These are phyloP conservation scores for Aeminium ludgeri DNA, from an alignment of 495 filamentous ascomycete species.

Conservation along the genomic window DNA sequence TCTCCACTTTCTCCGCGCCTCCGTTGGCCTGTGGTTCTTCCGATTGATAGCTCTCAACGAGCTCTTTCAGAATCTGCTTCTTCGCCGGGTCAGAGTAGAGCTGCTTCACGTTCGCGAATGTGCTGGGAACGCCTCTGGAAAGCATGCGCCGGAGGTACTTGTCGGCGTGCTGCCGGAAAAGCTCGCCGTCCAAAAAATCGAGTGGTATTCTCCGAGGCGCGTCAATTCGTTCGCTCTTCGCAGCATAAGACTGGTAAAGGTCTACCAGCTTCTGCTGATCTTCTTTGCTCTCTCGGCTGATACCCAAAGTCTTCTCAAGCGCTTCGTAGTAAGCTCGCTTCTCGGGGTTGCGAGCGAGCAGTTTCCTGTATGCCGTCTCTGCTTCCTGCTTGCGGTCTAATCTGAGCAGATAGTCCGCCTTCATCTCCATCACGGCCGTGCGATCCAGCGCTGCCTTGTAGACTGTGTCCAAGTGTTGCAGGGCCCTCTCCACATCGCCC, in stretches of 20 bases:
- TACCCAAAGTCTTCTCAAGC: constrained; percentile 48
- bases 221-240: constrained; percentile 66
- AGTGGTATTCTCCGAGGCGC: constrained; percentile 73
- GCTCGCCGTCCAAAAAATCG: constrained; percentile 72
- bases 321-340: constrained; percentile 72
- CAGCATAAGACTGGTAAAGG: constrained; percentile 66
- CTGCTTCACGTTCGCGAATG: constrained; percentile 88
- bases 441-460: constrained; percentile 66
- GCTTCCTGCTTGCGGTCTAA: constrained; percentile 69
- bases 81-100: constrained; percentile 66
- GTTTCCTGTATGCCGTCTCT: constrained; percentile 55
- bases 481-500: constrained; percentile 58
- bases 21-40: constrained; percentile 26
- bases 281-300: constrained; percentile 43
- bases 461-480: constrained; percentile 71
- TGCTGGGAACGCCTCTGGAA: constrained; percentile 87
- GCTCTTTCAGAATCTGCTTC: constrained; percentile 49
- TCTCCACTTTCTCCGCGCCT: constrained; percentile 28
- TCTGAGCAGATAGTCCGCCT: constrained; percentile 67
- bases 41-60: constrained; percentile 65
- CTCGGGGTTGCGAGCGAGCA: constrained; percentile 78
- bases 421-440: constrained; percentile 75
- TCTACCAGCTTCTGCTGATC: constrained; percentile 37
- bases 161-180: constrained; percentile 65
- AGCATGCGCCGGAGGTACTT: constrained; percentile 73